Percentiles rank a stretch among this genome's conserved stretches.
phyloP scores from a whole-genome alignment of 257 asterid genomes.

The Verbascum thapsus region DNA sequence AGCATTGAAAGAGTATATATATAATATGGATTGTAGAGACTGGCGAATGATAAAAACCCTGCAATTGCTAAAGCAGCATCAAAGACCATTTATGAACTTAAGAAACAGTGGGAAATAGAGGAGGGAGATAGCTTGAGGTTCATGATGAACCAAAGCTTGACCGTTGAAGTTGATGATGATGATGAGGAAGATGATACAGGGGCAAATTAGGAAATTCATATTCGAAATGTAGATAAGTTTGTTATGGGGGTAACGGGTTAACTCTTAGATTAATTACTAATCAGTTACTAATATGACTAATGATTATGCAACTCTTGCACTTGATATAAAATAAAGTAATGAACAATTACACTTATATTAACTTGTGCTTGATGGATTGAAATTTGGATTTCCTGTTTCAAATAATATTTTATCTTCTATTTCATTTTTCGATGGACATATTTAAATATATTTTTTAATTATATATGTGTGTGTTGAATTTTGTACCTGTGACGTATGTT shows the following conservation, averaged over 20 bases:
- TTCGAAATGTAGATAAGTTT: constrained; percentile 32
- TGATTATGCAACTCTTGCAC: constrained; percentile 20
- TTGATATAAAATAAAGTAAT: constrained; percentile 16
- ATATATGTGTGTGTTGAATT: too few relatives aligned
- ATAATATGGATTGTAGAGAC: constrained; percentile 52
- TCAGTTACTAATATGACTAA: constrained; percentile 17
- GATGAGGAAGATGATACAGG: constrained; percentile 39
- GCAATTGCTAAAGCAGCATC: constrained; percentile 91
- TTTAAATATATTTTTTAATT: too few relatives aligned
- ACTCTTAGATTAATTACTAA: constrained; percentile 30
- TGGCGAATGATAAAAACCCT: constrained; percentile 84
- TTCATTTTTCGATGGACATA: too few relatives aligned
- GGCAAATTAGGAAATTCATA: constrained; percentile 26
- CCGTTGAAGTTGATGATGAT: constrained; percentile 28
- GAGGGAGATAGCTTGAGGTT: constrained; percentile 98
- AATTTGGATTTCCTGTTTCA: too few relatives aligned
- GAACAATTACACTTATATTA: too few relatives aligned
- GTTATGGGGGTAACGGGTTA: constrained; percentile 15
- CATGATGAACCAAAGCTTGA: constrained; percentile 62
- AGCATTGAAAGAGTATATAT: neutral
- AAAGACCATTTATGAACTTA: constrained; percentile 71
- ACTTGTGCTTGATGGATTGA: too few relatives aligned
- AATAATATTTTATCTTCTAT: too few relatives aligned
- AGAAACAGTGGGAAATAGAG: constrained; percentile 90
- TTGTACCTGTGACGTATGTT: too few relatives aligned